Percentiles rank a stretch among this genome's conserved stretches.
Evolutionary conservation across 148 eudicot species (phyloP).

Genomic region (Rhododendron mucronatum): DNA sequence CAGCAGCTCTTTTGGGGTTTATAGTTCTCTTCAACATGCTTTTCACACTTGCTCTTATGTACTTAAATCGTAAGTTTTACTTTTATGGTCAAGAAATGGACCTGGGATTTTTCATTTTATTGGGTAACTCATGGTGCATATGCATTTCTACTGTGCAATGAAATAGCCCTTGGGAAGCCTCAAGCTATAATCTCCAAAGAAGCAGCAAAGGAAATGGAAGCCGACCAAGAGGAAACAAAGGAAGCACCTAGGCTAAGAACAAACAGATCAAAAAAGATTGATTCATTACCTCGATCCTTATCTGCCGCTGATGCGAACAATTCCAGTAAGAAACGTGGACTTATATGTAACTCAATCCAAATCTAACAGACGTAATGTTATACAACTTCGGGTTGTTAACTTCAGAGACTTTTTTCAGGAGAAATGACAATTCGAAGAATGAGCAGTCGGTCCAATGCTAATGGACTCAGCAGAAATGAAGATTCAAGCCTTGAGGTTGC

Average conservation of each 20-base stretch:
- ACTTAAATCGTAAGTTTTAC: conserved; percentile 66
- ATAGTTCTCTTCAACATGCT: conserved; percentile 53
- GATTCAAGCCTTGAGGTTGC: conserved; percentile 30
- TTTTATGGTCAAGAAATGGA: neutral
- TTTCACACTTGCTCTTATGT: conserved; percentile 76
- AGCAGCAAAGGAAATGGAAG: conserved; percentile 39
- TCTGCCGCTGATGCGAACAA: conserved; percentile 39
- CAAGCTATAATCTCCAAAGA: conserved; percentile 31
- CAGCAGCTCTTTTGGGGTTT: conserved; percentile 70
- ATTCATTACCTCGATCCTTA: conserved; percentile 28
- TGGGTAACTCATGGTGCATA: neutral
- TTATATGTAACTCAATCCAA: neutral
- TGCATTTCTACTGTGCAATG: neutral
- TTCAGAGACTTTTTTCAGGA: conserved; percentile 17
- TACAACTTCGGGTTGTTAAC: neutral
- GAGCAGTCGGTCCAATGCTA: conserved; percentile 29
- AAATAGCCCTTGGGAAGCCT: conserved; percentile 23
- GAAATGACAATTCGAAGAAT: conserved; percentile 41
- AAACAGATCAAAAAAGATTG: conserved; percentile 30
- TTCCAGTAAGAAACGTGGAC: conserved; percentile 24
- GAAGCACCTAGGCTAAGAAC: conserved; percentile 36
- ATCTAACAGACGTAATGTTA: neutral
- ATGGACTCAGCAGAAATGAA: conserved; percentile 26
- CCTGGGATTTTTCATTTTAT: neutral
- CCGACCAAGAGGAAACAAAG: conserved; percentile 23